Evolutionary conservation across 2,329 filamentous ascomycete genomes (phyloP).

Genomic region (Alternaria sp.): DNA sequence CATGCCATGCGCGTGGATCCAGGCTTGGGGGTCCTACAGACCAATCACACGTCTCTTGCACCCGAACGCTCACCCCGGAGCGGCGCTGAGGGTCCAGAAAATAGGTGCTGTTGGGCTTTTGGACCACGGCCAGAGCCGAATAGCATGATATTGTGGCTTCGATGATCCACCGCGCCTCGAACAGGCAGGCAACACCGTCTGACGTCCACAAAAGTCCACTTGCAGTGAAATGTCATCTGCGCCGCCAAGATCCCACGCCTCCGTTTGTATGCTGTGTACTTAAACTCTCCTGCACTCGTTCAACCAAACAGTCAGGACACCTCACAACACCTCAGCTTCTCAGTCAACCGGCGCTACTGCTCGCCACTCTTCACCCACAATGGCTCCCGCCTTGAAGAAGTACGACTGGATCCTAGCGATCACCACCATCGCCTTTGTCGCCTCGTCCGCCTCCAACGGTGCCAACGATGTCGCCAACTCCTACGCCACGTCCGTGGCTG

Average conservation of each 20-base stretch:
- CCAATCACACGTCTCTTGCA: slow-evolving; percentile 1
- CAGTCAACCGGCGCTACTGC: slow-evolving; percentile 1
- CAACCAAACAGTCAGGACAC: neutral
- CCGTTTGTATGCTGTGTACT: neutral
- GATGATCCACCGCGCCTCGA: slow-evolving; percentile 2
- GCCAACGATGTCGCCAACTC: slow-evolving; percentile 63
- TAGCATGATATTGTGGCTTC: slow-evolving; percentile 9
- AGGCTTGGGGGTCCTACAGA: neutral
- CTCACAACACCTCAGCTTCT: neutral
- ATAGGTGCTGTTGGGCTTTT: neutral
- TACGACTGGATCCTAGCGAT: slow-evolving; percentile 53
- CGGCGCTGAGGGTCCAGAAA: neutral
- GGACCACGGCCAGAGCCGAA: neutral
- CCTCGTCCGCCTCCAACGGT: slow-evolving; percentile 47
- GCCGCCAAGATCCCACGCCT: neutral
- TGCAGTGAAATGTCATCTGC: neutral
- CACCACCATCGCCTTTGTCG: slow-evolving; percentile 46
- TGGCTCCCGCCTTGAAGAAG: slow-evolving; percentile 13
- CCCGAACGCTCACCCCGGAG: neutral
- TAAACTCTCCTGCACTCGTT: slow-evolving; percentile 5
- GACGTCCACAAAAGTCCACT: neutral
- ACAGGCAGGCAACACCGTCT: neutral
- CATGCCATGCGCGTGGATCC: neutral
- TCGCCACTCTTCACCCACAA: neutral
- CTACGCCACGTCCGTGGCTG: slow-evolving; percentile 54